Percentiles rank a stretch among this genome's conserved stretches.
Conservation (phyloP, 176 grass and related monocot species). For the Oropetium thomaeum region DNA sequence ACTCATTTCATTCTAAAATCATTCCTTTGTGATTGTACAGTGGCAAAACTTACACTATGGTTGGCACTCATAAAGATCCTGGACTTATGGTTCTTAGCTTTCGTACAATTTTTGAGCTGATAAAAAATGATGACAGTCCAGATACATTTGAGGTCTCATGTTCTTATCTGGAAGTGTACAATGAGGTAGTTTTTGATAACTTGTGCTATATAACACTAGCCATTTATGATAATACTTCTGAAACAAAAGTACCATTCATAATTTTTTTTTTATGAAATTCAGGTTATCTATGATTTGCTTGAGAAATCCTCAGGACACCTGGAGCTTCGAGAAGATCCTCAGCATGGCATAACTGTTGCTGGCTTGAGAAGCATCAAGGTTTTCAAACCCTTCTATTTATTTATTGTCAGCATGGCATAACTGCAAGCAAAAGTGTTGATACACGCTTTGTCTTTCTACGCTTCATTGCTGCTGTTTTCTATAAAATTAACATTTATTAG, state of each 20-base stretch:
- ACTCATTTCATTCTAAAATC: constrained; percentile 19
- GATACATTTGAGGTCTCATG: constrained; percentile 93
- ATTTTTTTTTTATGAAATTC: constrained; percentile 33
- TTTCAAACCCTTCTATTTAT: constrained; percentile 19
- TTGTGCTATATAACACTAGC: background rate
- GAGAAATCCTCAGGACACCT: constrained; percentile 95
- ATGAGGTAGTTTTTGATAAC: constrained; percentile 58
- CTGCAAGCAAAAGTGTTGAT: background rate
- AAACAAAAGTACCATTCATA: constrained; percentile 2
- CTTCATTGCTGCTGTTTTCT: background rate
- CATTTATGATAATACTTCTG: constrained; percentile 17
- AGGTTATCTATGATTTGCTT: constrained; percentile 99
- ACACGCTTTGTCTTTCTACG: background rate
- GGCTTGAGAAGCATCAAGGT: constrained; percentile 99
- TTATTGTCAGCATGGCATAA: too few species aligned
- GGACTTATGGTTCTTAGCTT: constrained; percentile 99
- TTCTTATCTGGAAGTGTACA: constrained; percentile 99
- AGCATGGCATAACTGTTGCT: constrained; percentile 93
- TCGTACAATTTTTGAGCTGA: constrained; percentile 95
- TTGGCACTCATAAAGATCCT: constrained; percentile 79
- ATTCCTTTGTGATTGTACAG: constrained; percentile 42
- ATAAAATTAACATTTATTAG: background rate
- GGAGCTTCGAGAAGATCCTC: constrained; percentile 95
- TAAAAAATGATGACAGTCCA: constrained; percentile 67
- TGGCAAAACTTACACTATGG: constrained; percentile 99